Evolutionary conservation across 2,329 filamentous ascomycete species (phyloP).

Genomic region (Fusarium circinatum): DNA sequence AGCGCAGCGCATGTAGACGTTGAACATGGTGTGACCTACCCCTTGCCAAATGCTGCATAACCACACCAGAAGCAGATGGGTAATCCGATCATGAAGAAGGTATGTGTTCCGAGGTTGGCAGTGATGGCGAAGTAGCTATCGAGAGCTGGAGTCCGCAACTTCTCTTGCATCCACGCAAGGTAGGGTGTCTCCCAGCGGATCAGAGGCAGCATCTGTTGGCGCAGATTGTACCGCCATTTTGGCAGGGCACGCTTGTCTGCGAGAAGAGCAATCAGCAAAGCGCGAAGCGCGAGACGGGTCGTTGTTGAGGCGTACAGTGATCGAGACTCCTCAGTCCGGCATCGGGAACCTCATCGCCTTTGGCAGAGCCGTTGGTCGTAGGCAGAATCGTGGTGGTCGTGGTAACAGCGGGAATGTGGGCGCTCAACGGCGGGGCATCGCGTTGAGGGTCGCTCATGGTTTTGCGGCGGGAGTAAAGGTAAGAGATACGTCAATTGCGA

Average conservation of each 20-base stretch:
- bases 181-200: conserved; percentile 96
- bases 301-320: conserved; percentile 66
- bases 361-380: conserved; percentile 21
- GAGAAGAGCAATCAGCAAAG: conserved; percentile 19
- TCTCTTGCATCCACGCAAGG: conserved; percentile 85
- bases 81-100: conserved; percentile 96
- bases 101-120: conserved; percentile 96
- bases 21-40: conserved; percentile 65
- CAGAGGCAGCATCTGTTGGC: conserved; percentile 84
- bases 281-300: background rate
- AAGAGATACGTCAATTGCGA: conserved; percentile 38
- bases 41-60: conserved; percentile 84
- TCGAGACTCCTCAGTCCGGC: conserved; percentile 84
- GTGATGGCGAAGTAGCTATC: conserved; percentile 98
- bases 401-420: conserved; percentile 16
- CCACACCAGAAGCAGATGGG: conserved; percentile 98
- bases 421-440: conserved; percentile 46
- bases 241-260: conserved; percentile 86
- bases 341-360: conserved; percentile 57
- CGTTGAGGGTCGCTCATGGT: conserved; percentile 49
- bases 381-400: conserved; percentile 23
- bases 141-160: conserved; percentile 81
- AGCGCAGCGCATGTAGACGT: conserved; percentile 10
- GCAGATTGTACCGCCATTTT: conserved; percentile 86
- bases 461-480: conserved; percentile 13